Percentiles rank a stretch among this genome's conserved stretches.
Conservation (phyloP, 2,329 filamentous ascomycete species). For the Neofusicoccum ribis region DNA sequence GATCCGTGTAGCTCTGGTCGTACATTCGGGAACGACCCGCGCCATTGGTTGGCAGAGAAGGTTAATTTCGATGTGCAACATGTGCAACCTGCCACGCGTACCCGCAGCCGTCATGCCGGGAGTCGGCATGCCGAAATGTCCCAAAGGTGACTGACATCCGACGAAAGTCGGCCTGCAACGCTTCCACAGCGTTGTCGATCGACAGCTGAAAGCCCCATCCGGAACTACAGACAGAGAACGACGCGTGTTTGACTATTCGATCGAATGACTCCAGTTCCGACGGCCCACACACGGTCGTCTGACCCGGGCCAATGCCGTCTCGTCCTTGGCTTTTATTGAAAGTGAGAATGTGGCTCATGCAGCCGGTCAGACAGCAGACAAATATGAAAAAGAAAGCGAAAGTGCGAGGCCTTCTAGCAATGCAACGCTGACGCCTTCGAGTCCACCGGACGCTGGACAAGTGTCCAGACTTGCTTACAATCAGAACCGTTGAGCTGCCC, state of each 20-base stretch:
- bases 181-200: too few species aligned
- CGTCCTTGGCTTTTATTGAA: neutral
- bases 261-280: neutral
- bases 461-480: neutral
- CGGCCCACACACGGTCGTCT: neutral
- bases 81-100: neutral
- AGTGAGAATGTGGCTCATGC: neutral
- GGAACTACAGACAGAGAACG: too few species aligned
- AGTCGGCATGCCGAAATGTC: constrained; percentile 3
- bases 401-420: neutral
- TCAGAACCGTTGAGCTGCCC: neutral
- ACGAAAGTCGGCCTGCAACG: neutral
- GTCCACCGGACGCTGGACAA: neutral
- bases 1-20: neutral
- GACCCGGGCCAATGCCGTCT: neutral
- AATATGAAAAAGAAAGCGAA: too few species aligned
- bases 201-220: too few species aligned
- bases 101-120: neutral
- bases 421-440: neutral
- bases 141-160: neutral
- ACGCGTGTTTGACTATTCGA: too few species aligned
- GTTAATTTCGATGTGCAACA: neutral
- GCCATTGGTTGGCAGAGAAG: neutral
- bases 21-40: neutral
- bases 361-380: constrained; percentile 1